A percentile compares a stretch with the other conserved stretches of the same genome.
Conservation (phyloP, 352 stramenopile species). For the Globisporangium spinosum region DNA sequence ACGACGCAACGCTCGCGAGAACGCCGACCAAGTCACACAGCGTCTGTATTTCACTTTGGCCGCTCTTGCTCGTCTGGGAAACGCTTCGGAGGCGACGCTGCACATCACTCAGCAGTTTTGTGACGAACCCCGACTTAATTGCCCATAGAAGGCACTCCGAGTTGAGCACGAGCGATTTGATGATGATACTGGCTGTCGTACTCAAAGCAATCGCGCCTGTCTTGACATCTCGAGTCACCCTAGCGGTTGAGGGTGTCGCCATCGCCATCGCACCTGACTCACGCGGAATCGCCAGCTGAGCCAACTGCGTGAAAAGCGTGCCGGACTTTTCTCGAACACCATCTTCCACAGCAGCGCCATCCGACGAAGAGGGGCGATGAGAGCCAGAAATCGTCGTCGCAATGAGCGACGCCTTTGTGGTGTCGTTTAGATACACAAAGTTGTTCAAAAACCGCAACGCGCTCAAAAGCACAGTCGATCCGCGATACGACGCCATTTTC, state of each 20-base stretch:
- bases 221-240: neutral
- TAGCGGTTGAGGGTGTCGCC: neutral
- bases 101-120: conserved; percentile 32
- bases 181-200: conserved; percentile 35
- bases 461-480: conserved; percentile 38
- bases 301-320: conserved; percentile 19
- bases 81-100: conserved; percentile 33
- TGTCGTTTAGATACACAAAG: conserved; percentile 42
- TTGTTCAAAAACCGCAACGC: conserved; percentile 48
- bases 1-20: conserved; percentile 35
- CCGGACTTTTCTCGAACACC: neutral
- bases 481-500: conserved; percentile 36
- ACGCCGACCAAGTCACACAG: conserved; percentile 45
- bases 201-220: conserved; percentile 13
- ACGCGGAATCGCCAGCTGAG: conserved; percentile 11
- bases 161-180: conserved; percentile 46
- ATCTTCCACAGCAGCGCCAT: neutral
- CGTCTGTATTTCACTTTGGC: conserved; percentile 28
- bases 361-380: neutral
- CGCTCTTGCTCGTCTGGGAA: conserved; percentile 33
- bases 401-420: conserved; percentile 32
- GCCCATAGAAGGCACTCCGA: conserved; percentile 42
- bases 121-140: conserved; percentile 42
- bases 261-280: neutral
- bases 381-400: conserved; percentile 8